Evolutionary conservation across 2,329 filamentous ascomycete species (phyloP), one percentile per base, ranked within the genome.

Genomic region (Trichoderma sp.): DNA sequence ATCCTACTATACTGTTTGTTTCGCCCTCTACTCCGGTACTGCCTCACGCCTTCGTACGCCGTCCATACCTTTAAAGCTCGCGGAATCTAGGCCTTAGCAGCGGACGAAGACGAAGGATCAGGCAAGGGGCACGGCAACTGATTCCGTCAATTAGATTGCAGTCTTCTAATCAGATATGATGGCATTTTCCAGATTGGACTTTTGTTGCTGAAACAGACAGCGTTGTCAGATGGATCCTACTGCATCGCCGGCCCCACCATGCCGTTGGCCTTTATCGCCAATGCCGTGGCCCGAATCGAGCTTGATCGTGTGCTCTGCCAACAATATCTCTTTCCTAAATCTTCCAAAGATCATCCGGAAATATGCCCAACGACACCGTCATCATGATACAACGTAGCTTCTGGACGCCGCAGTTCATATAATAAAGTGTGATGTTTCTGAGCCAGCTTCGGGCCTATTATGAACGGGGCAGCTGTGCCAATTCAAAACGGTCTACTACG

Each of bases 361-460:
- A 49, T 26, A 24, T 43, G 26, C 34, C 16, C 61, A 43, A 18
- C 26, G 18, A 34, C 37, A 46, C 13, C 10, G 8, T 55, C 16
- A 21, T 16, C 16, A 14, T 28, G 51, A 65, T 65, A 55, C 51
- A 65, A 56, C 51, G 51, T 24, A 43, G 26, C 21, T 28, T 37
- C 14, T 18, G 30, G 1, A 26, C 21, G 34, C 37, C 21, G 21
- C 51, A 26, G n/a, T 26, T 26, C 51, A 54, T 26, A 18, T 49
- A 54, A 37, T n/a, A 18, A 21, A 14, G 24, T 49, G 7, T 61
- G 26, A 18, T 49, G 24, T 1, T 65, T 56, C 30, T 32, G 18
- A 55, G 30, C 26, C 51, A n/a, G 28, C 63, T 66, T 66, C 63
- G 63, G 63, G 52, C 63, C 63, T 66, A 58, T 58, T 66, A 58